These are phyloP conservation scores for Teunomyces pallodes DNA, from an alignment of 805 yeast genomes.

Conservation along the genomic window DNA sequence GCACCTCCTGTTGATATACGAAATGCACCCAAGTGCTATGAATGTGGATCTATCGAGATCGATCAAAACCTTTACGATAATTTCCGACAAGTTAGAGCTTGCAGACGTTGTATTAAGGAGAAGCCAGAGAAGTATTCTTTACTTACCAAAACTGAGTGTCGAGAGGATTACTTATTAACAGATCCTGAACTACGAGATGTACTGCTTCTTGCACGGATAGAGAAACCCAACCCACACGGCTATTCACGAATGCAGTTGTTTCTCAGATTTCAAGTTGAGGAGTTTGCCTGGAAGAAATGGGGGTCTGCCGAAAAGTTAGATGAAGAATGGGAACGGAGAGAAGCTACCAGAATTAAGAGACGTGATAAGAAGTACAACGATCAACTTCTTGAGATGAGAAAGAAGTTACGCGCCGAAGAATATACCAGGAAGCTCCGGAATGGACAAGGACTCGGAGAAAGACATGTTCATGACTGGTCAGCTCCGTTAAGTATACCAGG, in stretches of 20 bases:
- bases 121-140: conserved; percentile 86
- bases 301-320: conserved; percentile 86
- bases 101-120: conserved; percentile 70
- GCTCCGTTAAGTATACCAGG: conserved; percentile 49
- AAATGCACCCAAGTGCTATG: conserved; percentile 77
- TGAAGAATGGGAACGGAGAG: conserved; percentile 87
- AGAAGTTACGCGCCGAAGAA: conserved; percentile 89
- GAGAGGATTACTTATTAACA: conserved; percentile 86
- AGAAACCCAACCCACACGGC: conserved; percentile 93
- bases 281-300: conserved; percentile 92
- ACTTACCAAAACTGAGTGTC: conserved; percentile 92
- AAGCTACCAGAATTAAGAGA: conserved; percentile 64
- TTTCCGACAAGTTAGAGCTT: conserved; percentile 70
- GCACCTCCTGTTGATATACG: conserved; percentile 74
- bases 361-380: conserved; percentile 76
- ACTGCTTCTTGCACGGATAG: conserved; percentile 67
- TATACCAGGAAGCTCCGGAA: conserved; percentile 68
- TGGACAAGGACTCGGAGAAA: conserved; percentile 50
- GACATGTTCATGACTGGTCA: conserved; percentile 77
- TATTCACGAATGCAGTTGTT: conserved; percentile 92
- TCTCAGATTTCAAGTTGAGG: conserved; percentile 89
- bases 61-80: conserved; percentile 68
- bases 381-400: conserved; percentile 83
- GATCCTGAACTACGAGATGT: conserved; percentile 87
- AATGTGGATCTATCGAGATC: conserved; percentile 78